Evolutionary conservation across 1,139 yeast genomes (phyloP).

Genomic region (Yamadazyma oceani): DNA sequence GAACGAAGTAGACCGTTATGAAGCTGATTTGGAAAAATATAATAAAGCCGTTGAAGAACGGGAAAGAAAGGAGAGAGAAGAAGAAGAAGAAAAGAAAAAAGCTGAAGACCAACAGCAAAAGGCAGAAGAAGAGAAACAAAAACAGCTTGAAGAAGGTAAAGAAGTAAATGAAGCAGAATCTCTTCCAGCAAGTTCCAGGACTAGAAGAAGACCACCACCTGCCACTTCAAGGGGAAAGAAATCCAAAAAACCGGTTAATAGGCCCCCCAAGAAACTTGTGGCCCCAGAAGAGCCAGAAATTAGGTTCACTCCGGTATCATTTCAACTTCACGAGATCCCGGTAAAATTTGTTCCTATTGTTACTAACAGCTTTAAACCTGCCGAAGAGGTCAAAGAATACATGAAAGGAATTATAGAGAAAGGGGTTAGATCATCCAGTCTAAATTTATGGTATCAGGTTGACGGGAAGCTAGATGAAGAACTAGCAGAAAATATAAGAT

Average conservation of each 20-base stretch:
- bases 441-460: conserved; percentile 80
- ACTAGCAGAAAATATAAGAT: conserved; percentile 50
- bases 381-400: conserved; percentile 52
- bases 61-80: conserved; percentile 24
- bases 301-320: conserved; percentile 61
- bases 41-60: conserved; percentile 24
- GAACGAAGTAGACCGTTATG: conserved; percentile 49
- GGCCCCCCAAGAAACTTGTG: conserved; percentile 24
- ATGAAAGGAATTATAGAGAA: conserved; percentile 62
- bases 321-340: conserved; percentile 64
- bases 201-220: conserved; percentile 23
- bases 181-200: conserved; percentile 7
- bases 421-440: conserved; percentile 63
- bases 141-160: conserved; percentile 13
- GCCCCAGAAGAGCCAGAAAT: conserved; percentile 42
- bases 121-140: conserved; percentile 19
- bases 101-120: conserved; percentile 25
- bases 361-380: conserved; percentile 61
- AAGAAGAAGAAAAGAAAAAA: conserved; percentile 25
- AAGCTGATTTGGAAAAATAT: conserved; percentile 34
- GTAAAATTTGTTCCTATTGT: conserved; percentile 67
- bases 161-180: conserved; percentile 6
- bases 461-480: conserved; percentile 75
- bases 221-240: conserved; percentile 17
- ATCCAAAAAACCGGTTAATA: conserved; percentile 20